phyloP scores from a whole-genome alignment of 331 rosid genomes.

The Malus hybrid region DNA sequence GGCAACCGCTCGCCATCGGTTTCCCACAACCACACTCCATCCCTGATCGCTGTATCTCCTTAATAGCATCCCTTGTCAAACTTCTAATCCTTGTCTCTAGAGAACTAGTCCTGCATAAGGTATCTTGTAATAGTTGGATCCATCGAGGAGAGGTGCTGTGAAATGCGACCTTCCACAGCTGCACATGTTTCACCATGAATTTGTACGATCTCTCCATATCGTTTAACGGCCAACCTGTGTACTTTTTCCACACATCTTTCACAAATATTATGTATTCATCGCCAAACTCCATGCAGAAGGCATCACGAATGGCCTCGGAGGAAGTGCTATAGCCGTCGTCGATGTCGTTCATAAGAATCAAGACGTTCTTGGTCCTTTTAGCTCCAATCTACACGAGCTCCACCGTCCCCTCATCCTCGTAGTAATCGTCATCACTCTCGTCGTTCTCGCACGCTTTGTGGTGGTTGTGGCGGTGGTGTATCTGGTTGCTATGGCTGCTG shows the following conservation, averaged over 20 bases:
- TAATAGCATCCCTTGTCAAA: constrained; percentile 41
- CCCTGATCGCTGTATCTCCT: constrained; percentile 24
- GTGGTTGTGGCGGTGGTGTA: background rate
- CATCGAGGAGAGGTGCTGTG: constrained; percentile 94
- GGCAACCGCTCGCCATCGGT: constrained; percentile 25
- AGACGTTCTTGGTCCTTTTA: constrained; percentile 71
- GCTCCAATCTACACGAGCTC: constrained; percentile 86
- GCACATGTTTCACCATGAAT: constrained; percentile 94
- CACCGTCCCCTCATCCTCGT: constrained; percentile 44
- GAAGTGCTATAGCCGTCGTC: constrained; percentile 98
- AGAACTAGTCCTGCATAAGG: constrained; percentile 42
- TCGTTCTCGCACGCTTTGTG: constrained; percentile 13
- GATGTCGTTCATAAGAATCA: constrained; percentile 95
- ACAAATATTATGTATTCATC: constrained; percentile 74
- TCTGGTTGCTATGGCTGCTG: background rate
- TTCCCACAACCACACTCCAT: constrained; percentile 45
- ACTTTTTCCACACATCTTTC: constrained; percentile 97
- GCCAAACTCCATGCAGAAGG: constrained; percentile 74
- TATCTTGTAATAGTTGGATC: constrained; percentile 55
- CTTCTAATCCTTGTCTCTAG: constrained; percentile 53
- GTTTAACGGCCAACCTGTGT: constrained; percentile 96
- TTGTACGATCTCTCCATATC: constrained; percentile 91
- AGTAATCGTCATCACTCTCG: constrained; percentile 19
- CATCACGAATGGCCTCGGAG: constrained; percentile 93
- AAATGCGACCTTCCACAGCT: constrained; percentile 90